Evolutionary conservation across 352 stramenopile genomes (phyloP).

Genomic region (Thalassiosira mediterranea): DNA sequence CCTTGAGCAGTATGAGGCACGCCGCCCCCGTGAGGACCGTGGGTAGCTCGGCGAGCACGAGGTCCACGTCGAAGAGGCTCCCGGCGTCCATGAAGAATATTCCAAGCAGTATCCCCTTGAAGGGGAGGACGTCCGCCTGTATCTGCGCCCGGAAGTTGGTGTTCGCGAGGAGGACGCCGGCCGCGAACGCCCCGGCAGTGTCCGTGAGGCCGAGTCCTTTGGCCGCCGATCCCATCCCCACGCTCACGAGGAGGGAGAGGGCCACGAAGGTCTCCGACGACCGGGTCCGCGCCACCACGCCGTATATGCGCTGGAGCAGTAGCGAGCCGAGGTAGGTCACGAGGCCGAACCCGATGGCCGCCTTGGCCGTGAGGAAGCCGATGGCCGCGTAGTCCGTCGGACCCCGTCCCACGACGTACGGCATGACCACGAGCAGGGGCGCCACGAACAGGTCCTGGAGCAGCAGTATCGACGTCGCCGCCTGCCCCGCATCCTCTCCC

Average conservation of each 20-base stretch:
- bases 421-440: conserved; percentile 73
- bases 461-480: conserved; percentile 67
- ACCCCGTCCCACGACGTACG: conserved; percentile 54
- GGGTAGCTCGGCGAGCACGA: conserved; percentile 55
- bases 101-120: conserved; percentile 75
- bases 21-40: conserved; percentile 56
- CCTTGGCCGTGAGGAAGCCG: conserved; percentile 64
- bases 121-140: conserved; percentile 78
- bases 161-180: conserved; percentile 75
- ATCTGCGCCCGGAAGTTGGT: conserved; percentile 79
- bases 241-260: conserved; percentile 65
- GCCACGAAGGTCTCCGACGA: conserved; percentile 78
- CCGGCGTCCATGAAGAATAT: conserved; percentile 82
- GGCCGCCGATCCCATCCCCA: conserved; percentile 69
- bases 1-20: conserved; percentile 62
- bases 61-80: conserved; percentile 61
- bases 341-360: conserved; percentile 65
- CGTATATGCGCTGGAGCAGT: conserved; percentile 68
- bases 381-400: conserved; percentile 63
- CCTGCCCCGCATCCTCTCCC: conserved; percentile 49
- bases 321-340: conserved; percentile 56
- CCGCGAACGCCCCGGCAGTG: conserved; percentile 77
- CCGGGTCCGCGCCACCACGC: conserved; percentile 52
- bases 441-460: conserved; percentile 78
- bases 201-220: conserved; percentile 65